phyloP scores from a whole-genome alignment of 768 basidiomycete genomes.

The Rhodocollybia butyracea region DNA sequence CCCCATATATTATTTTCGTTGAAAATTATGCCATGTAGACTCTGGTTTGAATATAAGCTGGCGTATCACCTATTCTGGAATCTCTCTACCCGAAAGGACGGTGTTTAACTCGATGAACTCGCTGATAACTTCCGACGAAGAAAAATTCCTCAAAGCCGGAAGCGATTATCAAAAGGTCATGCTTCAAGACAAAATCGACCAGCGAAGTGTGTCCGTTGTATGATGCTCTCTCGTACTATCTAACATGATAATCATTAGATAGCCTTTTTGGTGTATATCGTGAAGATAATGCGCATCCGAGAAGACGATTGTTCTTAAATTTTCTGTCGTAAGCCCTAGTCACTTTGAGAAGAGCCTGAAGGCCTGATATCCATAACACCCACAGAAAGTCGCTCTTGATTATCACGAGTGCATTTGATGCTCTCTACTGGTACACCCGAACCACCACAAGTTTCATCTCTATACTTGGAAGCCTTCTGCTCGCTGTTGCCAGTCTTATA shows the following conservation, averaged over 20 bases:
- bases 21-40: no score
- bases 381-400: neutral
- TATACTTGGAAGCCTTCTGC: neutral
- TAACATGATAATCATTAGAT: no score
- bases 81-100: neutral
- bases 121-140: neutral
- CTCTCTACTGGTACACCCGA: slow-evolving; percentile 8
- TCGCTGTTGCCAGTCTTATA: neutral
- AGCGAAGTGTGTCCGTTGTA: slow-evolving; percentile 1
- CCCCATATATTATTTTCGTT: no score
- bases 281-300: neutral
- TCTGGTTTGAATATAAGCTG: slow-evolving; percentile 6
- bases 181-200: neutral
- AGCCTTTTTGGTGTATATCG: neutral
- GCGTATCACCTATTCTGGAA: neutral
- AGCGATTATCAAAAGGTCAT: neutral
- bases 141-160: neutral
- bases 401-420: neutral
- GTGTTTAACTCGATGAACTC: neutral
- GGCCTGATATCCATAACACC: neutral
- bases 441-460: neutral
- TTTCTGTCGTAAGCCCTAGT: neutral
- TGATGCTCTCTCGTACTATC: no score
- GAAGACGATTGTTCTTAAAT: neutral
- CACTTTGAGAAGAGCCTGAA: no score